Percentiles rank a stretch among this genome's conserved stretches.
These are phyloP conservation scores for Phytophthora quininea DNA, from an alignment of 352 stramenopile species.

Conservation along the genomic window DNA sequence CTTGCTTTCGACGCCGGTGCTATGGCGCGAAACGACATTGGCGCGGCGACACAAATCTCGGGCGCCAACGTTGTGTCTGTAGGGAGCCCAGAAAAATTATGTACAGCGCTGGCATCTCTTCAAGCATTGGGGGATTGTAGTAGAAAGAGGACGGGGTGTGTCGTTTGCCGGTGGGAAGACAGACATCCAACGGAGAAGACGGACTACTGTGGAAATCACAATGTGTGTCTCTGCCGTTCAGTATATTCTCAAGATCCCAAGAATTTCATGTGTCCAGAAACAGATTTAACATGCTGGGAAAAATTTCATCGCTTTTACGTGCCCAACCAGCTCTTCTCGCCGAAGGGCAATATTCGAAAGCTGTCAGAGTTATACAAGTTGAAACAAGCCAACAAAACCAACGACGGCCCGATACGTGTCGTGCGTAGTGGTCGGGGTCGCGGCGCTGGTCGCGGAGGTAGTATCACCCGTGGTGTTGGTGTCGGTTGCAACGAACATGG, in stretches of 20 bases:
- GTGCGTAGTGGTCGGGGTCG: too few relatives aligned
- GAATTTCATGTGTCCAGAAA: constrained; percentile 15
- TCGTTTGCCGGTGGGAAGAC: constrained; percentile 28
- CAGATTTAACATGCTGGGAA: constrained; percentile 24
- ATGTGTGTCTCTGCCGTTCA: constrained; percentile 20
- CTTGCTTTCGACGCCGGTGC: constrained; percentile 4
- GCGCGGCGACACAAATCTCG: too few relatives aligned
- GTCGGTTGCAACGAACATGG: too few relatives aligned
- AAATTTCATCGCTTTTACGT: constrained; percentile 25
- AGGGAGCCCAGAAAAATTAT: constrained; percentile 9
- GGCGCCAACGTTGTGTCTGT: too few relatives aligned
- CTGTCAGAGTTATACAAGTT: constrained; percentile 4
- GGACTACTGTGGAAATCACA: constrained; percentile 25
- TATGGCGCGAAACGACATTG: not conserved
- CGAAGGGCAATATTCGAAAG: constrained; percentile 16
- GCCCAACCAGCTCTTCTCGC: constrained; percentile 9
- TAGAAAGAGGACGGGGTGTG: constrained; percentile 15
- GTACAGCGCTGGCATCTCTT: constrained; percentile 2
- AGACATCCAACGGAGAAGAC: constrained; percentile 28
- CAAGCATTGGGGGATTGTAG: constrained; percentile 3
- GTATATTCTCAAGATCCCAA: constrained; percentile 3
- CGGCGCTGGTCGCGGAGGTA: too few relatives aligned
- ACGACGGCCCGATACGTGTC: too few relatives aligned
- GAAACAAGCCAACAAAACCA: not conserved
- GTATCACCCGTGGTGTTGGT: too few relatives aligned